These are phyloP conservation scores for Penicillium salamii DNA, from an alignment of 495 filamentous ascomycete species.

Conservation along the genomic window DNA sequence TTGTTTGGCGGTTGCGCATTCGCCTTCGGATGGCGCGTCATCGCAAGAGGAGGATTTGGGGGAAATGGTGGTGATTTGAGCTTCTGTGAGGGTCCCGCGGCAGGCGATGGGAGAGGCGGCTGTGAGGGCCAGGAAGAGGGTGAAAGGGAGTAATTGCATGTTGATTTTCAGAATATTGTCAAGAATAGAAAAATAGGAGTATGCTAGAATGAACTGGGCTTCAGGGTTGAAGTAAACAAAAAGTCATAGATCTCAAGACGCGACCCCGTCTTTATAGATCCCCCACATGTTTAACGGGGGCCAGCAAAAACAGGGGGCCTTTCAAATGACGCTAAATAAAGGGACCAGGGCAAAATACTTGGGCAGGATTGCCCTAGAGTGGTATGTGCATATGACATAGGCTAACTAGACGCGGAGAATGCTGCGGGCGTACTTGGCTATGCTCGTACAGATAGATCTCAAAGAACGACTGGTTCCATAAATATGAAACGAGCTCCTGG, in stretches of 20 bases:
- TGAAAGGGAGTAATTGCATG: constrained; percentile 5
- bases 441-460: no score
- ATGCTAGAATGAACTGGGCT: no score
- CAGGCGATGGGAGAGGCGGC: constrained; percentile 4
- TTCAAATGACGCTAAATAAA: no score
- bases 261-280: no score
- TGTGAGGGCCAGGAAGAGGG: constrained; percentile 11
- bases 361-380: not conserved
- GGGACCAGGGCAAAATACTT: no score
- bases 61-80: constrained; percentile 51
- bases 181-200: not conserved
- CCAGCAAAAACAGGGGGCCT: no score
- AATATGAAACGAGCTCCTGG: not conserved
- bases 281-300: no score
- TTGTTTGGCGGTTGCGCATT: constrained; percentile 66
- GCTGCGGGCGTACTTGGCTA: no score
- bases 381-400: no score
- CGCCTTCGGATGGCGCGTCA: constrained; percentile 37
- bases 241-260: no score
- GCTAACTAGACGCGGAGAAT: no score
- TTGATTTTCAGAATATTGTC: not conserved
- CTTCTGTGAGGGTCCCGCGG: constrained; percentile 31
- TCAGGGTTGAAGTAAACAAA: no score
- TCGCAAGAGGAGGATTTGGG: constrained; percentile 50
- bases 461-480: not conserved